Evolutionary conservation across 2,329 filamentous ascomycete species (phyloP).

Genomic region (Diaporthe sp.): DNA sequence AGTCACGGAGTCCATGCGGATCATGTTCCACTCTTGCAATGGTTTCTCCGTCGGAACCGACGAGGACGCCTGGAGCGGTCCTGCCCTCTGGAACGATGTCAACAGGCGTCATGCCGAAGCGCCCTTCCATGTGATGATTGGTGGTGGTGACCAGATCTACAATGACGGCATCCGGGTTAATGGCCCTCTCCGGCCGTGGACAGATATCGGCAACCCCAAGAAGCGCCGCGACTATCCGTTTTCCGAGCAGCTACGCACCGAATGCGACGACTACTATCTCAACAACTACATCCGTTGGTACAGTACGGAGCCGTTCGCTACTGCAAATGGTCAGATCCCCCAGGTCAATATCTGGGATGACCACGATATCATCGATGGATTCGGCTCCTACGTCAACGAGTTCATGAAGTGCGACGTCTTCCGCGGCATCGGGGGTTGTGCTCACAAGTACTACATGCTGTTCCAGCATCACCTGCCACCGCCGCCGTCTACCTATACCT

Average conservation of each 20-base stretch:
- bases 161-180: conserved; percentile 92
- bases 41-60: conserved; percentile 93
- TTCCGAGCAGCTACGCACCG: conserved; percentile 81
- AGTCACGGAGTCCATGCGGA: conserved; percentile 88
- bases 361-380: conserved; percentile 80
- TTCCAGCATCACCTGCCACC: conserved; percentile 96
- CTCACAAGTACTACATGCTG: conserved; percentile 98
- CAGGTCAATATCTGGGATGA: conserved; percentile 99
- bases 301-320: conserved; percentile 84
- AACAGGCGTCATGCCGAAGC: conserved; percentile 81
- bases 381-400: conserved; percentile 91
- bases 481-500: conserved; percentile 87
- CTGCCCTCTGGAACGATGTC: conserved; percentile 96
- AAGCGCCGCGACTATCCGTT: conserved; percentile 86
- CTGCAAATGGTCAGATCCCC: conserved; percentile 90
- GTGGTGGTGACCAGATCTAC: conserved; percentile 96
- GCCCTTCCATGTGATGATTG: conserved; percentile 97
- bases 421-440: conserved; percentile 89
- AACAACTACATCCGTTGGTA: conserved; percentile 92
- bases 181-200: conserved; percentile 87
- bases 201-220: conserved; percentile 84
- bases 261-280: conserved; percentile 92
- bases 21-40: conserved; percentile 99
- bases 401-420: conserved; percentile 96
- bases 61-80: conserved; percentile 87